phyloP scores from a whole-genome alignment of 23 red algal genomes.

The Rhodosorus marinus region DNA sequence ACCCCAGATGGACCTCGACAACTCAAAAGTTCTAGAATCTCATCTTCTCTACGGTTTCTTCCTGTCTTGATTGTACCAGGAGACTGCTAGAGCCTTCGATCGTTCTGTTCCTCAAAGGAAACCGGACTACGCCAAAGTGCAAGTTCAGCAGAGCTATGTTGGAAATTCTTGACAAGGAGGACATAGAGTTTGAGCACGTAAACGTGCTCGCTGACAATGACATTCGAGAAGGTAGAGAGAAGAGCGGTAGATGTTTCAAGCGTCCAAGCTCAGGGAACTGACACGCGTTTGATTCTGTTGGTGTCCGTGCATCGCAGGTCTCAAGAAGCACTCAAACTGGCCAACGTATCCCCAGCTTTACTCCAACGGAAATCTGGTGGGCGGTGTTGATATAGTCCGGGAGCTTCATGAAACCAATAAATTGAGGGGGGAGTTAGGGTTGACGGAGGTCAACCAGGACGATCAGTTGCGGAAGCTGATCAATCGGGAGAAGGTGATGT shows the following conservation, averaged over 20 bases:
- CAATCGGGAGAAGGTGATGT: conserved; percentile 19
- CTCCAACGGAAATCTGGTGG: conserved; percentile 23
- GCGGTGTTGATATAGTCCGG: conserved; percentile 39
- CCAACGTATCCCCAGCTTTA: conserved; percentile 63
- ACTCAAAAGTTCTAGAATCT: too few species aligned
- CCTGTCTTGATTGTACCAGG: too few species aligned
- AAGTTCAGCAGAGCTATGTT: conserved; percentile 35
- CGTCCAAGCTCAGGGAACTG: too few species aligned
- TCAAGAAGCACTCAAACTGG: conserved; percentile 42
- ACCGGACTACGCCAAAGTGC: conserved; percentile 4
- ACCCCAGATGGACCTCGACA: too few species aligned
- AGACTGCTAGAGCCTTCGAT: too few species aligned
- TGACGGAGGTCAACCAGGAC: not conserved
- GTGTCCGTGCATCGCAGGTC: too few species aligned
- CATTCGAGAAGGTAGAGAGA: conserved; percentile 10
- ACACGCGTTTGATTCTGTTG: too few species aligned
- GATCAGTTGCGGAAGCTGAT: conserved; percentile 1
- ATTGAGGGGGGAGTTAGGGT: conserved; percentile 13
- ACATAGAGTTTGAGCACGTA: conserved; percentile 21
- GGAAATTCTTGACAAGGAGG: conserved; percentile 17
- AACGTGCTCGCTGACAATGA: conserved; percentile 28
- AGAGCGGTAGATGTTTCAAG: too few species aligned
- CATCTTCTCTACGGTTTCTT: too few species aligned
- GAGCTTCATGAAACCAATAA: conserved; percentile 11
- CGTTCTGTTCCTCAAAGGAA: conserved; percentile 59